Base-by-base conservation (phyloP, 805 yeast species). In the Lachancea quebecensis region DNA sequence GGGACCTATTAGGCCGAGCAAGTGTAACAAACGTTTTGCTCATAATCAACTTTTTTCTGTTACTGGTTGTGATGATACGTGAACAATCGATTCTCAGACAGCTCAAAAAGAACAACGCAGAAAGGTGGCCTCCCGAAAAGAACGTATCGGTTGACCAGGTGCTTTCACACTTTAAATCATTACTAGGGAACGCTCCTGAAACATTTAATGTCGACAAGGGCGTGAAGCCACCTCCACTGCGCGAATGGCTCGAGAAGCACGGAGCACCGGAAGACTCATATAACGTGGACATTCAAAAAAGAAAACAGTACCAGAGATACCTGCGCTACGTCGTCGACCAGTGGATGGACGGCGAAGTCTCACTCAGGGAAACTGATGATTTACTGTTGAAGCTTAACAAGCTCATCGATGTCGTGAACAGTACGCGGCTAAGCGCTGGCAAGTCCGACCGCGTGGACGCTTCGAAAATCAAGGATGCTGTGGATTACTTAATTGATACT, bases 11-110 rank as follows among this genome's bases (percentile, higher is more conserved):
- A 31, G 39, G 41, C 17, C 35, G 29, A n/a, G 15, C 29, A 1
- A 37, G 45, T 10, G 30, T 49, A 8, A 40, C 43, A n/a, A 32
- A 33, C 18, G 33, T 45, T 6, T 27, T 53, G 29, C 36, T 53
- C 17, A 29, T 44, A 16, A 30, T 41, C 15, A 41, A 53, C 21
- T 41, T 48, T 16, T 16, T 45, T 15, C 38, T 53, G 21, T 38
- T 55, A n/a, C 12, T 43, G 7, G 39, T 46, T 11, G 45, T 48
- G 25, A 17, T 53, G n/a, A 28, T 42, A 7, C 46, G 50, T n/a
- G 51, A 51, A 42, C 39, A 47, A 38, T 48, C 37, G 16, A 41
- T 54, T 32, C 36, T 47, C 7, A 37, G 46, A 29, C 46, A 49
- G 16, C 34, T 53, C 30, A 44, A 45, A 16, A 41, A 43, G 21